Evolutionary conservation across 768 basidiomycete species (phyloP).

Genomic region (Rhizopogon vinicolor): DNA sequence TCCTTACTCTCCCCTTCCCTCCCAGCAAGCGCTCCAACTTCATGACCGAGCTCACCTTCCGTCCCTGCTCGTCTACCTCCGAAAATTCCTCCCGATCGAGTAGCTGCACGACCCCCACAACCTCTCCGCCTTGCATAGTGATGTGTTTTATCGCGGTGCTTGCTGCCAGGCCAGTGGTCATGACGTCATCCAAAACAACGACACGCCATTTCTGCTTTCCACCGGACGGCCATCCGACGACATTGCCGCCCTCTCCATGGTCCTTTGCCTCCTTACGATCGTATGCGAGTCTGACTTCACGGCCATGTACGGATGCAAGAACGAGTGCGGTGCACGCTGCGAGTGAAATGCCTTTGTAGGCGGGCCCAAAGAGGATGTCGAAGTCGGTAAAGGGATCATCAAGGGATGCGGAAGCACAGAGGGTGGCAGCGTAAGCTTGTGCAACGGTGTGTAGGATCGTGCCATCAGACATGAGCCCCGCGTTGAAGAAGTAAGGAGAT

Average conservation of each 20-base stretch:
- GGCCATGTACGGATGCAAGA: conserved; percentile 59
- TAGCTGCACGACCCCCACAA: conserved; percentile 85
- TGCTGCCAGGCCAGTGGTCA: conserved; percentile 89
- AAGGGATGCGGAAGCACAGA: conserved; percentile 48
- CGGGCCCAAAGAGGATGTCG: conserved; percentile 92
- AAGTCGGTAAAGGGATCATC: conserved; percentile 37
- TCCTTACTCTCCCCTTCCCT: conserved; percentile 63
- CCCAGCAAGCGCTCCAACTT: conserved; percentile 74
- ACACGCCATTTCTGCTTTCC: conserved; percentile 57
- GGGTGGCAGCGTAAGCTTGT: conserved; percentile 78
- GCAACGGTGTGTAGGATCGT: conserved; percentile 75
- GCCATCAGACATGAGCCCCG: conserved; percentile 81
- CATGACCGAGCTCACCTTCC: conserved; percentile 63
- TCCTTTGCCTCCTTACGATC: conserved; percentile 96
- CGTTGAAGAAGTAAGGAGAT: conserved; percentile 98
- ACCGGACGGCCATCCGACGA: conserved; percentile 82
- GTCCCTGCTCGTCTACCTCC: conserved; percentile 23
- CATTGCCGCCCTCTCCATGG: conserved; percentile 90
- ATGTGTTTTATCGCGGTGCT: conserved; percentile 80
- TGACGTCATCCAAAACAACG: conserved; percentile 92
- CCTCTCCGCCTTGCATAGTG: conserved; percentile 60
- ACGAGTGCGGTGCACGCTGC: conserved; percentile 80
- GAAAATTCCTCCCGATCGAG: conserved; percentile 56
- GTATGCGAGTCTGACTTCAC: conserved; percentile 79
- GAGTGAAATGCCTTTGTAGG: conserved; percentile 96